A percentile compares a stretch with the other conserved stretches of the same genome.
Evolutionary conservation across 2,329 filamentous ascomycete species (phyloP).

Genomic region (Epichloe sylvatica): DNA sequence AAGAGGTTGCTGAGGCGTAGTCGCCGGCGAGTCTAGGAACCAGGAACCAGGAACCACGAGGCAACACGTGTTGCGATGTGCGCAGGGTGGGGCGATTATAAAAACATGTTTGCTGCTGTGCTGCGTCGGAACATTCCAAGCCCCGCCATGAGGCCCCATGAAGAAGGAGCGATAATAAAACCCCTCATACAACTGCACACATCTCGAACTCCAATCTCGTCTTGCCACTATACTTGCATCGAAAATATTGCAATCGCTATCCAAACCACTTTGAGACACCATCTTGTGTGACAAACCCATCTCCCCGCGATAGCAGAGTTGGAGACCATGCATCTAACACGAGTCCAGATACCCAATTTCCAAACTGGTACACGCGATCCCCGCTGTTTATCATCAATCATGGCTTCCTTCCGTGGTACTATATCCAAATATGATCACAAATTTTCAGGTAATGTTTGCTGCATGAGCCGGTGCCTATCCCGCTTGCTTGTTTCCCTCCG

Average conservation of each 20-base stretch:
- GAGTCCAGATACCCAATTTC: conserved; percentile 2
- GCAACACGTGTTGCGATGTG: not conserved
- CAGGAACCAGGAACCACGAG: not conserved
- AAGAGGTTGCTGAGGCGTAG: conserved; percentile 46
- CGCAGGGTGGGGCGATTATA: not conserved
- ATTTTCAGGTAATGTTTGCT: conserved; percentile 31
- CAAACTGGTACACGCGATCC: conserved; percentile 14
- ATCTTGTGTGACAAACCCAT: not conserved
- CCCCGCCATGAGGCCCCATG: no score
- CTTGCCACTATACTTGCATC: not conserved
- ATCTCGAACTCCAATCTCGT: not conserved
- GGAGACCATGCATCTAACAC: conserved; percentile 4
- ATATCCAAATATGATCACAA: conserved; percentile 23
- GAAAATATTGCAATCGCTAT: not conserved
- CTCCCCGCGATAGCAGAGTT: not conserved
- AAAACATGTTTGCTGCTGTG: not conserved
- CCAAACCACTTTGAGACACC: not conserved
- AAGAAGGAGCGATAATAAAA: no score
- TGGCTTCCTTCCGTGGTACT: conserved; percentile 22
- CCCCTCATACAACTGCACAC: no score
- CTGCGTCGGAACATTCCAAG: not conserved
- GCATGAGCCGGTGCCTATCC: conserved; percentile 50
- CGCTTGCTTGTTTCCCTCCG: conserved; percentile 2
- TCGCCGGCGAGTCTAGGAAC: not conserved
- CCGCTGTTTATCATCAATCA: conserved; percentile 13